A percentile compares a stretch with the other conserved stretches of the same genome.
Evolutionary conservation across 345 rosid species (phyloP).

Genomic region (Linum tenue): DNA sequence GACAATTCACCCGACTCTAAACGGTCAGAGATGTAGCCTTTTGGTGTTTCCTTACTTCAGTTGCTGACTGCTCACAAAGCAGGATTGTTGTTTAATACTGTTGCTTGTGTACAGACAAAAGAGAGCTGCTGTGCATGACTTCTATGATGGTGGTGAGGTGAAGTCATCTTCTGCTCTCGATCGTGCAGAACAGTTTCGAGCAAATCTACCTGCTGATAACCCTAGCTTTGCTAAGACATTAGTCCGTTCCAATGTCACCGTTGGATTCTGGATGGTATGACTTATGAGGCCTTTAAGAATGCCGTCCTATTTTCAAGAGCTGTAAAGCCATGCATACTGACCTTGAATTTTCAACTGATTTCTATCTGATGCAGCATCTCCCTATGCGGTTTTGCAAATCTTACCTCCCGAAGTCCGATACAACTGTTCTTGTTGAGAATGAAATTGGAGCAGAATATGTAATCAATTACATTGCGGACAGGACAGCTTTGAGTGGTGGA

Average conservation of each 20-base stretch:
- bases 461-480: slow-evolving; percentile 30
- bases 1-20: slow-evolving; percentile 22
- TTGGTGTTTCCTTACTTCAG: not conserved
- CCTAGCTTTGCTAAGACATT: slow-evolving; percentile 39
- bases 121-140: slow-evolving; percentile 24
- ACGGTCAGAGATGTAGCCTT: slow-evolving; percentile 20
- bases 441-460: slow-evolving; percentile 30
- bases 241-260: slow-evolving; percentile 35
- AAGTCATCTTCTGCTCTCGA: slow-evolving; percentile 23
- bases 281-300: no score
- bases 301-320: slow-evolving; percentile 10
- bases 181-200: slow-evolving; percentile 33
- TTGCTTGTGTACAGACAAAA: slow-evolving; percentile 16
- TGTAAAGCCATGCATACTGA: slow-evolving; percentile 1
- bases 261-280: slow-evolving; percentile 42
- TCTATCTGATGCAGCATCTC: slow-evolving; percentile 30
- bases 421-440: slow-evolving; percentile 22
- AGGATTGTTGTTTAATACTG: not conserved
- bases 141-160: slow-evolving; percentile 14
- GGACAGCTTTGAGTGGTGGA: slow-evolving; percentile 45
- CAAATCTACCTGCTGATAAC: slow-evolving; percentile 18
- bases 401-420: slow-evolving; percentile 32
- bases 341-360: not conserved
- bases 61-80: not conserved
- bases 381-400: slow-evolving; percentile 41